phyloP scores from a whole-genome alignment of 2,329 filamentous ascomycete species.

The Bisporella sp. region DNA sequence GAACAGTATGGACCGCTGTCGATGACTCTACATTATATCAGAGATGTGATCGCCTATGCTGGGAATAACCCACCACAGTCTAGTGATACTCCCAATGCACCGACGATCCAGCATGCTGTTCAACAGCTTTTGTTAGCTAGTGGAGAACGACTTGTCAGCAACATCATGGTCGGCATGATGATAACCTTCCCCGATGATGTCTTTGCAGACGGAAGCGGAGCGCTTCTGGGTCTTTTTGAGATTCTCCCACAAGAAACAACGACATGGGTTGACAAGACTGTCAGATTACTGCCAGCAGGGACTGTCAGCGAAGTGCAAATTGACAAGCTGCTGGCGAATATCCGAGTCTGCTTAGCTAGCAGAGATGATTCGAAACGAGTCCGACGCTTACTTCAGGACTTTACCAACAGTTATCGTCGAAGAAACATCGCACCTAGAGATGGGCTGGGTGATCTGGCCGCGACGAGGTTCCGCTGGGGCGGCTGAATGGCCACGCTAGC shows the following conservation, averaged over 20 bases:
- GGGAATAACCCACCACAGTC: slow-evolving; percentile 64
- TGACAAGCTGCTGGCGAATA: slow-evolving; percentile 71
- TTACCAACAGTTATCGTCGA: slow-evolving; percentile 88
- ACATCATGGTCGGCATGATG: slow-evolving; percentile 97
- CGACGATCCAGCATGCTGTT: slow-evolving; percentile 66
- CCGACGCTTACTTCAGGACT: slow-evolving; percentile 82
- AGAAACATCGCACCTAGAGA: slow-evolving; percentile 94
- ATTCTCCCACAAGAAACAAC: slow-evolving; percentile 74
- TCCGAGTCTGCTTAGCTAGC: slow-evolving; percentile 69
- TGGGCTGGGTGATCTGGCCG: slow-evolving; percentile 80
- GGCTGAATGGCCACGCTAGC: slow-evolving; percentile 13
- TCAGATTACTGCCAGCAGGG: slow-evolving; percentile 75
- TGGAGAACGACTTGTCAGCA: slow-evolving; percentile 75
- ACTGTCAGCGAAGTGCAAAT: slow-evolving; percentile 76
- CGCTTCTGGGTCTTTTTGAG: slow-evolving; percentile 85
- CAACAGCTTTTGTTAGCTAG: slow-evolving; percentile 63
- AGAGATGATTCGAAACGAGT: slow-evolving; percentile 63
- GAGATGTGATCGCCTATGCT: slow-evolving; percentile 86
- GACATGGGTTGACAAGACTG: slow-evolving; percentile 75
- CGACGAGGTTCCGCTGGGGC: slow-evolving; percentile 75
- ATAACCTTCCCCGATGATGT: slow-evolving; percentile 95
- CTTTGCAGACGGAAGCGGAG: slow-evolving; percentile 88
- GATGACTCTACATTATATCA: slow-evolving; percentile 85
- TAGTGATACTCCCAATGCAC: slow-evolving; percentile 50
- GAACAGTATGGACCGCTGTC: slow-evolving; percentile 89